A percentile compares a stretch with the other conserved stretches of the same genome.
Conservation (phyloP, 163 green algal species). For the Prototheca wickerhamii region DNA sequence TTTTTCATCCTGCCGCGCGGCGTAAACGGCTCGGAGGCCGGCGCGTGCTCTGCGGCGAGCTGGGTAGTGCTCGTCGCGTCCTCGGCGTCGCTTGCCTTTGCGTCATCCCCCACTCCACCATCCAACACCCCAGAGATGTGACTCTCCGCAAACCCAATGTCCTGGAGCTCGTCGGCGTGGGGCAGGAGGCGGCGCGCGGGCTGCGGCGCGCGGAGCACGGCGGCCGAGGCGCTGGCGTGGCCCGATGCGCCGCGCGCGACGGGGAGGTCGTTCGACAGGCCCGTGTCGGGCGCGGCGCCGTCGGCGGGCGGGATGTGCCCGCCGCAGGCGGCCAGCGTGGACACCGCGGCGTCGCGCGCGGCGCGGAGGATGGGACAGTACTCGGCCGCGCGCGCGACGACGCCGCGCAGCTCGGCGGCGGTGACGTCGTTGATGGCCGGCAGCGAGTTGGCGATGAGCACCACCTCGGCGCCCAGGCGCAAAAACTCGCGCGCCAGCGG, state of each 20-base stretch:
- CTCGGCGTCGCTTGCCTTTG: not conserved
- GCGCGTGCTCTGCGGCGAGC: no score
- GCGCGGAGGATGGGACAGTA: conserved; percentile 38
- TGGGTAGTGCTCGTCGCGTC: not conserved
- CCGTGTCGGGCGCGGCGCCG: conserved; percentile 18
- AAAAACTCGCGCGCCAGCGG: conserved; percentile 89
- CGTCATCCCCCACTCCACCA: no score
- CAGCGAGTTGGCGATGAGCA: conserved; percentile 78
- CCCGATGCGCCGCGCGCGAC: not conserved
- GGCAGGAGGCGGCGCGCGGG: not conserved
- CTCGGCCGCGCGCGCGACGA: conserved; percentile 51
- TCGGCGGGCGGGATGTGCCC: conserved; percentile 49
- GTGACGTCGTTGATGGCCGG: conserved; percentile 89
- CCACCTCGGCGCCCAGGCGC: conserved; percentile 67
- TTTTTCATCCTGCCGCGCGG: not conserved
- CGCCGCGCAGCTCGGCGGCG: conserved; percentile 47
- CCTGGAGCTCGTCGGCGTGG: not conserved
- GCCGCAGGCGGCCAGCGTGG: conserved; percentile 17
- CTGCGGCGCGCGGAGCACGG: not conserved
- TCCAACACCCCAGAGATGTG: no score
- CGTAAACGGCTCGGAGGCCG: not conserved
- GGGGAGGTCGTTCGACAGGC: conserved; percentile 6
- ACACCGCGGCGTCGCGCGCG: conserved; percentile 24
- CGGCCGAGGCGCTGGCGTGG: not conserved
- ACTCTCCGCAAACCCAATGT: no score